Conservation (phyloP, 345 rosid genomes). For the Gossypium rotundifolium region DNA sequence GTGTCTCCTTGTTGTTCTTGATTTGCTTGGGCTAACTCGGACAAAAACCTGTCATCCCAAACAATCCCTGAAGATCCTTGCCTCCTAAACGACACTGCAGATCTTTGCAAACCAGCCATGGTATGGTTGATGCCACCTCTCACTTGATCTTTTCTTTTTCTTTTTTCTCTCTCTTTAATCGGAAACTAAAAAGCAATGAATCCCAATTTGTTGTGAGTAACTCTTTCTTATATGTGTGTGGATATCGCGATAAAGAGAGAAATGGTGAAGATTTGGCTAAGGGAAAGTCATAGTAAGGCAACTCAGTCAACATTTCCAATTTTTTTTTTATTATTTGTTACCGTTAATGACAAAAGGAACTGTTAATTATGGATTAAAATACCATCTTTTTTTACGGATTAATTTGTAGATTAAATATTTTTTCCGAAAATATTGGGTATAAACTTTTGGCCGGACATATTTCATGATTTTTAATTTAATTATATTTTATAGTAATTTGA, state of each 20-base stretch:
- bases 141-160: constrained; percentile 17
- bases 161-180: background rate
- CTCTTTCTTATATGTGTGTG: background rate
- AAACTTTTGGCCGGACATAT: too few species aligned
- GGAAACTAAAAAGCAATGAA: background rate
- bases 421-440: too few species aligned
- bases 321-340: background rate
- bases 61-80: constrained; percentile 93
- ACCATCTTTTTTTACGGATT: background rate
- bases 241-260: background rate
- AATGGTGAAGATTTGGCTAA: background rate
- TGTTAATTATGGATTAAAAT: background rate
- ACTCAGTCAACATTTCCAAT: constrained; percentile 19
- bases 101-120: constrained; percentile 92
- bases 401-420: too few species aligned
- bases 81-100: constrained; percentile 76
- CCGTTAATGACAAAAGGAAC: background rate
- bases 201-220: background rate
- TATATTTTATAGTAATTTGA: too few species aligned
- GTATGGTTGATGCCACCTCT: constrained; percentile 5
- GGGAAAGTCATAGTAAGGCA: constrained; percentile 9
- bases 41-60: constrained; percentile 68
- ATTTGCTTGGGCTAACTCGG: constrained; percentile 43
- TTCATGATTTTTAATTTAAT: too few species aligned
- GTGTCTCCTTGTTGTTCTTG: constrained; percentile 16